These are phyloP conservation scores for Termitomyces sp. DNA, from an alignment of 768 basidiomycete species.

Conservation along the genomic window DNA sequence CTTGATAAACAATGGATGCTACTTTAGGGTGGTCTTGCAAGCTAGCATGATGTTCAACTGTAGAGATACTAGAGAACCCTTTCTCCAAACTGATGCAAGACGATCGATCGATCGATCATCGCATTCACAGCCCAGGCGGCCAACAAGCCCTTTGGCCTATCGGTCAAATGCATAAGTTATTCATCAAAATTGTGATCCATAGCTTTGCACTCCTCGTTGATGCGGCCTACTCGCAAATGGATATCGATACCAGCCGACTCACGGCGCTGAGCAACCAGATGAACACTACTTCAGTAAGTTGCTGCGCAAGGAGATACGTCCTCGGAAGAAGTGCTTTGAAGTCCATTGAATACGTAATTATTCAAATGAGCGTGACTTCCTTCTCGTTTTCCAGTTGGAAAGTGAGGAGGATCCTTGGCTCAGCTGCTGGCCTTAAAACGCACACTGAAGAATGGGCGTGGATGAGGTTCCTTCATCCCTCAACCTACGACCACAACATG, in stretches of 20 bases:
- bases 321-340: background rate
- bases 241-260: too few relatives aligned
- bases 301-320: background rate
- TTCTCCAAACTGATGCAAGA: too few relatives aligned
- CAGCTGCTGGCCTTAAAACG: background rate
- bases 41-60: too few relatives aligned
- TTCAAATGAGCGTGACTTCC: background rate
- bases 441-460: background rate
- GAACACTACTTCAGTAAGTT: background rate
- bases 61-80: too few relatives aligned
- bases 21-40: background rate
- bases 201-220: background rate
- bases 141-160: too few relatives aligned
- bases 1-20: background rate
- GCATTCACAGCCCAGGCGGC: background rate
- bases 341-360: background rate
- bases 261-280: background rate
- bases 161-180: too few relatives aligned
- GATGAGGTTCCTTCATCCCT: background rate
- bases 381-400: background rate
- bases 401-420: background rate
- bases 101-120: too few relatives aligned
- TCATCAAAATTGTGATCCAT: background rate
- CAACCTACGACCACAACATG: background rate
- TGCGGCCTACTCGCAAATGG: too few relatives aligned